Percentiles rank a stretch among this genome's conserved stretches.
These are phyloP conservation scores for Linum lewisii DNA, from an alignment of 345 rosid genomes.

Conservation along the genomic window DNA sequence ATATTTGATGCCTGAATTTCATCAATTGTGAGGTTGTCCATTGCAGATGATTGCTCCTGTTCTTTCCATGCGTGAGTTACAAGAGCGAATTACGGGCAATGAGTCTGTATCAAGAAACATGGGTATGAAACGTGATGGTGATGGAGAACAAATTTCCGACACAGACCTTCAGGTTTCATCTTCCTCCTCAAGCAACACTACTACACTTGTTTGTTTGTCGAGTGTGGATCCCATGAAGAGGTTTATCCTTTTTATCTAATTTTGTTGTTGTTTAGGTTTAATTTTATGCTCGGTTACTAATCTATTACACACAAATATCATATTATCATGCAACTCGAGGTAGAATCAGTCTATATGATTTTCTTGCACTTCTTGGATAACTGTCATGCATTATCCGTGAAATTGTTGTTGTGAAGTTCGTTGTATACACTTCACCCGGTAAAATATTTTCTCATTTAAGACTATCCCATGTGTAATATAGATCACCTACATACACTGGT, in stretches of 20 bases:
- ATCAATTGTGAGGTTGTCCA: not conserved
- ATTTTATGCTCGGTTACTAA: too few species aligned
- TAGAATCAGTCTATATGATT: conserved; percentile 1
- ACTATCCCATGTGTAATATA: not conserved
- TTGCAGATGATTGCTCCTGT: conserved; percentile 48
- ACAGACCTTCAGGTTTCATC: conserved; percentile 27
- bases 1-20: not conserved
- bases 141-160: conserved; percentile 10
- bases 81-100: conserved; percentile 20
- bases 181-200: conserved; percentile 13
- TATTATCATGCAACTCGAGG: too few species aligned
- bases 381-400: not conserved
- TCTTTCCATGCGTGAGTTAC: conserved; percentile 22
- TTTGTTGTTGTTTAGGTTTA: not conserved
- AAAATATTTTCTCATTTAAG: not conserved
- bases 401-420: not conserved
- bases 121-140: conserved; percentile 10
- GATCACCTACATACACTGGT: not conserved
- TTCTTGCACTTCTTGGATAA: not conserved
- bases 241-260: conserved; percentile 6
- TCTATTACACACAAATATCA: conserved; percentile 6
- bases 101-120: conserved; percentile 8
- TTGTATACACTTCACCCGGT: not conserved
- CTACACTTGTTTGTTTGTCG: conserved; percentile 11
- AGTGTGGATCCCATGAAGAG: conserved; percentile 22